Conservation (phyloP, 78 protist genomes). For the Trichosphaerium sp. region DNA sequence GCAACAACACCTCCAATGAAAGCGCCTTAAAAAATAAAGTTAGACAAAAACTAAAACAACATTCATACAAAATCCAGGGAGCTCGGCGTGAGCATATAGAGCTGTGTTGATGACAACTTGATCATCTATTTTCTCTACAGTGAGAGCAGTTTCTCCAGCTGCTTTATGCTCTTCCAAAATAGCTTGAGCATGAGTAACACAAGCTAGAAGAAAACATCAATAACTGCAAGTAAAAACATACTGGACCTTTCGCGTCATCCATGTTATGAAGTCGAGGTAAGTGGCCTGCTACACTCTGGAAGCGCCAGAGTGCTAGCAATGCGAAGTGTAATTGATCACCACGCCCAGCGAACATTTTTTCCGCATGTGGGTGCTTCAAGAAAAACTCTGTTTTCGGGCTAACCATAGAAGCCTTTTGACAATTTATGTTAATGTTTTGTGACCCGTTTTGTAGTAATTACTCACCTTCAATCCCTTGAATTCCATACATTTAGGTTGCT, state of each 20-base stretch:
- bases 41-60: too few relatives aligned
- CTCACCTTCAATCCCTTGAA: too few relatives aligned
- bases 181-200: background rate
- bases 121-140: background rate
- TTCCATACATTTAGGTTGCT: too few relatives aligned
- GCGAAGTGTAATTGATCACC: conserved; percentile 2
- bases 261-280: background rate
- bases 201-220: background rate
- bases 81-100: conserved; percentile 8
- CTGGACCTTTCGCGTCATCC: background rate
- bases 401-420: too few relatives aligned
- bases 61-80: background rate
- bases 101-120: conserved; percentile 39
- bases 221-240: background rate
- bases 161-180: background rate
- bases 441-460: too few relatives aligned
- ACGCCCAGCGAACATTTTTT: background rate
- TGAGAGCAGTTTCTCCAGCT: background rate
- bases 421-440: too few relatives aligned
- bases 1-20: conserved; percentile 79
- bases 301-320: background rate
- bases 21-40: too few relatives aligned
- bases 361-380: background rate
- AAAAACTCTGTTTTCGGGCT: background rate
- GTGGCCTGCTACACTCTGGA: background rate